Evolutionary conservation across 768 basidiomycete species (phyloP).

Genomic region (Rhizopogon vulgaris): DNA sequence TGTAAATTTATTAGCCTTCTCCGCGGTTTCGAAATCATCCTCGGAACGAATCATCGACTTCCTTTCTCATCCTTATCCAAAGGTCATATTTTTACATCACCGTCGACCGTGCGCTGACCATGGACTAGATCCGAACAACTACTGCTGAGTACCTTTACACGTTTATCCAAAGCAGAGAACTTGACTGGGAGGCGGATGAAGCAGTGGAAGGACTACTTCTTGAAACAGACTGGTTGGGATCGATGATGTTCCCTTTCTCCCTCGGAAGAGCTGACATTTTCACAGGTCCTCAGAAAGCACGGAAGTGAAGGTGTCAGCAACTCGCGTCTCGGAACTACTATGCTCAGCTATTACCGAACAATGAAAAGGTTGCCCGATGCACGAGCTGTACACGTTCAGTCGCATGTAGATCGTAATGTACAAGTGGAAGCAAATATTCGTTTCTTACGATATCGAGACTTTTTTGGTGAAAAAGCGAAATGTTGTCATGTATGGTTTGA

Average conservation of each 20-base stretch:
- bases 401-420: conserved; percentile 1
- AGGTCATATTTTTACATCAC: conserved; percentile 39
- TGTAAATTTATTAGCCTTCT: conserved; percentile 54
- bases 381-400: not conserved
- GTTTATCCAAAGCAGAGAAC: conserved; percentile 62
- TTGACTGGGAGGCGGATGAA: conserved; percentile 57
- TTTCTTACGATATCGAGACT: too few species aligned
- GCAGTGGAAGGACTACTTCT: conserved; percentile 59
- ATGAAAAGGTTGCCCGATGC: not conserved
- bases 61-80: conserved; percentile 75
- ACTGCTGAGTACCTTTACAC: conserved; percentile 83
- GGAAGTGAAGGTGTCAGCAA: conserved; percentile 34
- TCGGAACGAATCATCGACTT: conserved; percentile 49
- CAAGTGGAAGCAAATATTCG: not conserved
- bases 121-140: conserved; percentile 62
- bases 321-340: conserved; percentile 35
- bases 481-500: not conserved
- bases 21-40: conserved; percentile 35
- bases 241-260: conserved; percentile 5
- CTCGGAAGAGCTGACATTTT: conserved; percentile 18
- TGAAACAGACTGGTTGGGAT: conserved; percentile 75
- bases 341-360: conserved; percentile 12
- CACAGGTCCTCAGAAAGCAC: conserved; percentile 45
- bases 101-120: conserved; percentile 5
- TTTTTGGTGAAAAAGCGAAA: not conserved